Evolutionary conservation across 257 asterid species (phyloP).

Genomic region (Rhazya stricta): DNA sequence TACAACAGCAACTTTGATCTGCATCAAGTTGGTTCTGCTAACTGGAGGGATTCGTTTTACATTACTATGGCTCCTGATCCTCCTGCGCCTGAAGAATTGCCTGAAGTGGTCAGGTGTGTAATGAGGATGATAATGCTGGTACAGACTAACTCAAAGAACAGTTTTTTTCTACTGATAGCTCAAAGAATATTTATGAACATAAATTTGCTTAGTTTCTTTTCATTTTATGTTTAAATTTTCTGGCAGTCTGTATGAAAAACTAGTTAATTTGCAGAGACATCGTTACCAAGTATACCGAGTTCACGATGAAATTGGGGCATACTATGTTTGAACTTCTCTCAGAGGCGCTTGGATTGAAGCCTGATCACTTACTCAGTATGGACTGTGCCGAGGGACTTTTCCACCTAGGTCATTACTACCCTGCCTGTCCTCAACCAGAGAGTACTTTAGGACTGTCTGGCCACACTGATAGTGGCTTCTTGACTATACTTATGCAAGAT

Average conservation of each 20-base stretch:
- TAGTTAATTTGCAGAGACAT: constrained; percentile 20
- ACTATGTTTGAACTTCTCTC: constrained; percentile 29
- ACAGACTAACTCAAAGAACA: no score
- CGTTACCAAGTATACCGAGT: constrained; percentile 25
- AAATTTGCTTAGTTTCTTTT: no score
- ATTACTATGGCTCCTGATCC: constrained; percentile 25
- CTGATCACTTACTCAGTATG: constrained; percentile 19
- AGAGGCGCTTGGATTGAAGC: constrained; percentile 31
- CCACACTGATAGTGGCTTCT: constrained; percentile 40
- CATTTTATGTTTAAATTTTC: neutral
- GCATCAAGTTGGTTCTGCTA: constrained; percentile 34
- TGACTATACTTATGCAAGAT: constrained; percentile 38
- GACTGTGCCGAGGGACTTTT: constrained; percentile 27
- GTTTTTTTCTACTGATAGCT: no score
- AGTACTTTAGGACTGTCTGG: constrained; percentile 28
- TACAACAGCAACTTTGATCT: constrained; percentile 38
- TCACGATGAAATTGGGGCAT: constrained; percentile 22
- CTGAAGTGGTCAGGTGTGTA: constrained; percentile 42
- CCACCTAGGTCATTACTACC: constrained; percentile 32
- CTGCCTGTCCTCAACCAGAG: constrained; percentile 51
- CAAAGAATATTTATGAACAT: no score
- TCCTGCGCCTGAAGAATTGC: constrained; percentile 29
- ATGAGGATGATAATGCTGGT: neutral
- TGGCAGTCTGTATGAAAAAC: no score
- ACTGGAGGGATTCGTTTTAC: constrained; percentile 60